Percentiles rank a stretch among this genome's conserved stretches.
These are phyloP conservation scores for Dorcoceras hygrometricum DNA, from an alignment of 257 asterid species.

Conservation along the genomic window DNA sequence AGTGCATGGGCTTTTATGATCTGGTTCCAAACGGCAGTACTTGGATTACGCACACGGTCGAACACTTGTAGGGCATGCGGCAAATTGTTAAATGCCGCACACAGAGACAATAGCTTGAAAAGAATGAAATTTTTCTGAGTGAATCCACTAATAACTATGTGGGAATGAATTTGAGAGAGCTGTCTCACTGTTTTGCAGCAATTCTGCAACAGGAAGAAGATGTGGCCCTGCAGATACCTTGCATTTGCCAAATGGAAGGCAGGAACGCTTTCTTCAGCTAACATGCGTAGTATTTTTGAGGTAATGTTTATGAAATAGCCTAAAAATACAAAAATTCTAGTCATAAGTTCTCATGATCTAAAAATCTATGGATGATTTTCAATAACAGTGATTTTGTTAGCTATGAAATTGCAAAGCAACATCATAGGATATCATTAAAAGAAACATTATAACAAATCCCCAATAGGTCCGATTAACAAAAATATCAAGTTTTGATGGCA, in stretches of 20 bases:
- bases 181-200: slow-evolving; percentile 46
- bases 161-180: slow-evolving; percentile 60
- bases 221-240: slow-evolving; percentile 50
- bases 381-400: no score
- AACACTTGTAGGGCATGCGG: slow-evolving; percentile 47
- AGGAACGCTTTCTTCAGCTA: slow-evolving; percentile 36
- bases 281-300: slow-evolving; percentile 33
- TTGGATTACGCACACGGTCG: slow-evolving; percentile 45
- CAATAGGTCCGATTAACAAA: no score
- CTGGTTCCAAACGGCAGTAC: slow-evolving; percentile 66
- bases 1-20: slow-evolving; percentile 47
- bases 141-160: slow-evolving; percentile 48
- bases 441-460: no score
- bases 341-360: no score
- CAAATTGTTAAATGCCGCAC: slow-evolving; percentile 40
- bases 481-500: no score
- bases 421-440: no score
- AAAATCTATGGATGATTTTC: no score
- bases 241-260: slow-evolving; percentile 25
- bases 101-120: slow-evolving; percentile 48
- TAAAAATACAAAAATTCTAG: no score
- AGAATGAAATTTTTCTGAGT: slow-evolving; percentile 59
- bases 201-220: slow-evolving; percentile 46
- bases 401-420: no score
- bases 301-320: no score